Conservation (phyloP, 1,284 basidiomycete species). For the Tilletia indica region DNA sequence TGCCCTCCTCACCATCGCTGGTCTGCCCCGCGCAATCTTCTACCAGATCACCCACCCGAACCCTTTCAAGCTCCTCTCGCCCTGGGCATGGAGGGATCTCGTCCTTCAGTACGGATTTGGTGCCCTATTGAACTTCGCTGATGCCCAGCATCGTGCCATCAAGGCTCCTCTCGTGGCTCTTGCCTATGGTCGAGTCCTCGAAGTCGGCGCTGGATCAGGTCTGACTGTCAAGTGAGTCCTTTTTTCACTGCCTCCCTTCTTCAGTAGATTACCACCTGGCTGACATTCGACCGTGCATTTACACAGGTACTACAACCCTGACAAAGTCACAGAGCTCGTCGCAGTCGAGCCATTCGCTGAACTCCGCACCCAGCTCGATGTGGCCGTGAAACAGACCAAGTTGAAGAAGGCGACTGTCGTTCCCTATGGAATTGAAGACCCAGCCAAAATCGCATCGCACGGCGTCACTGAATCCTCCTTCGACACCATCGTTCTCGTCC, state of each 20-base stretch:
- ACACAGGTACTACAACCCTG: slow-evolving; percentile 31
- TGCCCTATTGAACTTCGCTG: slow-evolving; percentile 22
- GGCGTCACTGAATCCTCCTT: slow-evolving; percentile 30
- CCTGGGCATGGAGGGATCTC: slow-evolving; percentile 31
- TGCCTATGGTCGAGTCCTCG: slow-evolving; percentile 36
- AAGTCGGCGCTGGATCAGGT: slow-evolving; percentile 41
- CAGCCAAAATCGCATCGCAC: slow-evolving; percentile 18
- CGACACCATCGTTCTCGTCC: slow-evolving; percentile 45
- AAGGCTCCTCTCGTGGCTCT: slow-evolving; percentile 22
- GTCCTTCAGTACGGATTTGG: slow-evolving; percentile 31
- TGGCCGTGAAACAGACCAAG: slow-evolving; percentile 18
- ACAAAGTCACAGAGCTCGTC: slow-evolving; percentile 30
- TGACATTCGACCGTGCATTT: neutral
- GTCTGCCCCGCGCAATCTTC: slow-evolving; percentile 28
- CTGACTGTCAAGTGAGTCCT: slow-evolving; percentile 23
- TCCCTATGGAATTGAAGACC: slow-evolving; percentile 29
- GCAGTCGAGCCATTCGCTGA: slow-evolving; percentile 37
- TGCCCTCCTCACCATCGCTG: slow-evolving; percentile 18
- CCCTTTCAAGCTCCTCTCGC: slow-evolving; percentile 29
- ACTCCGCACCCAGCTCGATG: slow-evolving; percentile 26
- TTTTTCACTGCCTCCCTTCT: neutral
- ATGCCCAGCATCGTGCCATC: slow-evolving; percentile 26
- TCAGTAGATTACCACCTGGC: neutral
- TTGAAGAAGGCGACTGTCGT: slow-evolving; percentile 33
- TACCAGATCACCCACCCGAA: slow-evolving; percentile 27